Evolutionary conservation across 257 asterid genomes (phyloP).

Genomic region (Capsicum rhomboideum): DNA sequence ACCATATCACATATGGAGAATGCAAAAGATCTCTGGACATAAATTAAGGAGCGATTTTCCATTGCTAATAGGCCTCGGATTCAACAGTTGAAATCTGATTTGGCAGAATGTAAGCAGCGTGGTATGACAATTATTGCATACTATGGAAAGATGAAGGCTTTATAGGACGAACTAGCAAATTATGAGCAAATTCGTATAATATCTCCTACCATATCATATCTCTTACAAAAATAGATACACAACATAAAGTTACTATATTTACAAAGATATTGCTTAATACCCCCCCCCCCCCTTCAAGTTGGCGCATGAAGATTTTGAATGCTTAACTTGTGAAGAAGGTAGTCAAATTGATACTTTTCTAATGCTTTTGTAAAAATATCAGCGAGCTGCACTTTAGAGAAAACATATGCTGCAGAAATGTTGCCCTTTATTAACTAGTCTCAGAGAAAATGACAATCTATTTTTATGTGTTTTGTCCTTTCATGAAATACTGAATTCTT

Average conservation of each 20-base stretch:
- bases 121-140: background rate
- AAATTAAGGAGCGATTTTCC: background rate
- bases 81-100: background rate
- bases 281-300: background rate
- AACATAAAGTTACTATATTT: background rate
- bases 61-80: background rate
- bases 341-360: background rate
- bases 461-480: background rate
- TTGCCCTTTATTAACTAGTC: background rate
- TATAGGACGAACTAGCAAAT: background rate
- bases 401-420: background rate
- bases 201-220: background rate
- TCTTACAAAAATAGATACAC: background rate
- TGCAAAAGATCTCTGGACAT: constrained; percentile 1
- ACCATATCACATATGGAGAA: too few relatives aligned
- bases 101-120: background rate
- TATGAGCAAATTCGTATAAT: background rate
- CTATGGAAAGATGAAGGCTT: background rate
- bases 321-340: background rate
- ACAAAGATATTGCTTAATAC: background rate
- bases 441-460: background rate
- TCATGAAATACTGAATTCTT: background rate
- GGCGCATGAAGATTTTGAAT: background rate
- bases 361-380: background rate
- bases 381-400: background rate